Percentiles rank a stretch among this genome's conserved stretches.
Conservation (phyloP, 805 yeast genomes). For the Yarrowia alimentaria region DNA sequence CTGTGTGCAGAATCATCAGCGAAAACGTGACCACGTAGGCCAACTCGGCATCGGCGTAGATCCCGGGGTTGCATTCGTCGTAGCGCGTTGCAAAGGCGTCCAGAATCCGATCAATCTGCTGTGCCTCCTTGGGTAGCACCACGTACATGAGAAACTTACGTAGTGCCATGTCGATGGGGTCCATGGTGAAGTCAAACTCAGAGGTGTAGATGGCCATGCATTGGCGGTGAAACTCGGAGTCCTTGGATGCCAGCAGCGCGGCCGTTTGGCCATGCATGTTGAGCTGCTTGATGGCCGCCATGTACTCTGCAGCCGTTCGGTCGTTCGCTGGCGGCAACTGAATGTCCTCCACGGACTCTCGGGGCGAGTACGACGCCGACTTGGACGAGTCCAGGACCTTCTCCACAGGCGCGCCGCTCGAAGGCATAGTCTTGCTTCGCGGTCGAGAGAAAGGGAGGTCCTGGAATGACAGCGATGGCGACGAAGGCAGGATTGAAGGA, state of each 20-base stretch:
- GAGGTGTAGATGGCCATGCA: slow-evolving; percentile 39
- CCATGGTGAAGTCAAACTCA: slow-evolving; percentile 50
- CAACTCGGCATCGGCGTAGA: slow-evolving; percentile 48
- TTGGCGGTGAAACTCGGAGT: slow-evolving; percentile 36
- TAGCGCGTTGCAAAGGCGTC: slow-evolving; percentile 57
- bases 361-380: slow-evolving; percentile 16
- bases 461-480: slow-evolving; percentile 18
- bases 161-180: slow-evolving; percentile 65
- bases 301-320: slow-evolving; percentile 16
- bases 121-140: slow-evolving; percentile 68
- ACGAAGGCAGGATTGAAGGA: slow-evolving; percentile 2
- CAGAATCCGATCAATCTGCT: slow-evolving; percentile 70
- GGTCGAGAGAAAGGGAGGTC: slow-evolving; percentile 13
- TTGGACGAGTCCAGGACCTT: slow-evolving; percentile 21
- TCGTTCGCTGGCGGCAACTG: slow-evolving; percentile 9
- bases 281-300: slow-evolving; percentile 33
- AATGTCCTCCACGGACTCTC: slow-evolving; percentile 20
- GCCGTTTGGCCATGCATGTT: slow-evolving; percentile 33
- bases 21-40: slow-evolving; percentile 65
- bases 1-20: slow-evolving; percentile 70
- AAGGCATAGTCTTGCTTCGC: slow-evolving; percentile 17
- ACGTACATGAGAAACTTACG: slow-evolving; percentile 57
- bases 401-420: neutral
- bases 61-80: slow-evolving; percentile 44
- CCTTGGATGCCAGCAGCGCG: slow-evolving; percentile 39